These are phyloP conservation scores for Dactylorhiza incarnata DNA, from an alignment of 106 monocot species.

Conservation along the genomic window DNA sequence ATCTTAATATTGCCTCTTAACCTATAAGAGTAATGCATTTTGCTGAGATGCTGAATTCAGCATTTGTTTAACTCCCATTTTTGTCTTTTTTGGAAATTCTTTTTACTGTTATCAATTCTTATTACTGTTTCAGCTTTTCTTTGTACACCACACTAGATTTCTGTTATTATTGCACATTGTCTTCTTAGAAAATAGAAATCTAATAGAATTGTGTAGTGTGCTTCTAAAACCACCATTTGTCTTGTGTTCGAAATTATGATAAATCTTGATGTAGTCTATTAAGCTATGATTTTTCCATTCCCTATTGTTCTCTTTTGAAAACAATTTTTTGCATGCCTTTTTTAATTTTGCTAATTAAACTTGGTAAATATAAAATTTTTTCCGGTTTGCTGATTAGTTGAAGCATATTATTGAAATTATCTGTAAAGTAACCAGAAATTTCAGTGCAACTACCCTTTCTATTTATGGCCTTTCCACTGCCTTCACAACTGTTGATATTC, in stretches of 20 bases:
- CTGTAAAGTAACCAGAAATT: neutral
- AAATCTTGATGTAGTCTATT: neutral
- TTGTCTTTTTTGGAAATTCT: neutral
- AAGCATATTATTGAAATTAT: neutral
- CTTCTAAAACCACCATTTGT: neutral
- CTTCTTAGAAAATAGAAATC: conserved; percentile 1
- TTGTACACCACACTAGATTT: neutral
- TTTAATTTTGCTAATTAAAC: neutral
- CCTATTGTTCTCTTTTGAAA: neutral
- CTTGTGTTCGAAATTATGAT: neutral
- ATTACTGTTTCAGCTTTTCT: neutral
- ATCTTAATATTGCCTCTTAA: neutral
- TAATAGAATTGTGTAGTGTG: neutral
- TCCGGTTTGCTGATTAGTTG: neutral
- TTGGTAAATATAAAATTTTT: neutral
- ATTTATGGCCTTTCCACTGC: neutral
- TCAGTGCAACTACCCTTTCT: neutral
- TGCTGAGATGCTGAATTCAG: neutral
- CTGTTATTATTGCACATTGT: neutral
- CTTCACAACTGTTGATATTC: neutral
- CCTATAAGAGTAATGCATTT: neutral
- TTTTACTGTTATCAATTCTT: neutral
- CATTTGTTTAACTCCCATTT: neutral
- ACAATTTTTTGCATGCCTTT: neutral
- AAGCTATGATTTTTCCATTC: neutral